A percentile compares a stretch with the other conserved stretches of the same genome.
These are phyloP conservation scores for Arachis stenosperma DNA, from an alignment of 306 rosid species.

Conservation along the genomic window DNA sequence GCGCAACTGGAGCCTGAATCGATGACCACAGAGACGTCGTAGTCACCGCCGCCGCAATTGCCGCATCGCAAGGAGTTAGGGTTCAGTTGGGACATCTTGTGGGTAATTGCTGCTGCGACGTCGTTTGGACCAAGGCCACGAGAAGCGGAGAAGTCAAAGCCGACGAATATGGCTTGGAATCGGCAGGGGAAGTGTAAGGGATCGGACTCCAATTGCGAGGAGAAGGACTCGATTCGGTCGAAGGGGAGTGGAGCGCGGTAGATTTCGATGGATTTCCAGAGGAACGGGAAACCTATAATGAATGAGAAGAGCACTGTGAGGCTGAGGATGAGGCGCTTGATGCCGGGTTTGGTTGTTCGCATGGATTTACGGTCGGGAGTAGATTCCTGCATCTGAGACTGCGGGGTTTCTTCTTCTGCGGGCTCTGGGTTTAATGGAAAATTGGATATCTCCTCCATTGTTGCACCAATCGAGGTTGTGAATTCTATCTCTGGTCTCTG, in stretches of 20 bases:
- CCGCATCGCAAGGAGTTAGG: slow-evolving; percentile 55
- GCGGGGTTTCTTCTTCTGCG: slow-evolving; percentile 15
- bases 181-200: slow-evolving; percentile 73
- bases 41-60: slow-evolving; percentile 49
- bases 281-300: slow-evolving; percentile 70
- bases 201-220: slow-evolving; percentile 61
- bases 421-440: slow-evolving; percentile 40
- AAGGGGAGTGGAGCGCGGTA: slow-evolving; percentile 90
- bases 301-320: slow-evolving; percentile 78
- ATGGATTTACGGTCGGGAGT: slow-evolving; percentile 58
- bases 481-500: not conserved
- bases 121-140: not conserved
- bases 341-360: slow-evolving; percentile 79
- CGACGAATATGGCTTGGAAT: slow-evolving; percentile 69
- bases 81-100: slow-evolving; percentile 51
- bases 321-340: slow-evolving; percentile 72
- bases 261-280: slow-evolving; percentile 91
- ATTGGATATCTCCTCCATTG: slow-evolving; percentile 73
- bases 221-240: slow-evolving; percentile 64
- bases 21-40: slow-evolving; percentile 50
- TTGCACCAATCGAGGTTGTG: not conserved
- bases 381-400: slow-evolving; percentile 13
- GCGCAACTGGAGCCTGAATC: slow-evolving; percentile 40
- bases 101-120: slow-evolving; percentile 47
- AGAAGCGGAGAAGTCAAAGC: slow-evolving; percentile 55